These are phyloP conservation scores for Mallotus nudiflorus DNA, from an alignment of 345 rosid species.

Conservation along the genomic window DNA sequence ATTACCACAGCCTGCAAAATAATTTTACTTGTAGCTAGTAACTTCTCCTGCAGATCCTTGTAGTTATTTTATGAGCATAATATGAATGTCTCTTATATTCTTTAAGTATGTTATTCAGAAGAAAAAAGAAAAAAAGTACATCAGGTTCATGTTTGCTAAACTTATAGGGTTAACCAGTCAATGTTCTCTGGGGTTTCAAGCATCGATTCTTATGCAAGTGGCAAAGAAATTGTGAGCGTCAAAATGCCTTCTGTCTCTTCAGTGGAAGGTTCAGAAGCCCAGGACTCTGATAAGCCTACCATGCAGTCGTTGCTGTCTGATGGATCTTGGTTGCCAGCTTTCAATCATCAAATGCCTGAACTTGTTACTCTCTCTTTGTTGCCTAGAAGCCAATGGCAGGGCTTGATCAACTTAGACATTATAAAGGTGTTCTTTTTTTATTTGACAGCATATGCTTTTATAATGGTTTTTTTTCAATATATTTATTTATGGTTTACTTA, in stretches of 20 bases:
- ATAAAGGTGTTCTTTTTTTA: slow-evolving; percentile 60
- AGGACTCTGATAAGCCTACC: slow-evolving; percentile 43
- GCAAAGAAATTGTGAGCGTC: slow-evolving; percentile 64
- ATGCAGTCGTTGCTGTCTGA: slow-evolving; percentile 32
- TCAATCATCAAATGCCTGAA: slow-evolving; percentile 69
- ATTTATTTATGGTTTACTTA: not conserved
- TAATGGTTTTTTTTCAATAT: no score
- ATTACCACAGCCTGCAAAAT: not conserved
- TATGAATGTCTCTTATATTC: not conserved
- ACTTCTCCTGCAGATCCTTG: not conserved
- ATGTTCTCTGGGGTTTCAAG: slow-evolving; percentile 75
- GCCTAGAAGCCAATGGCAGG: slow-evolving; percentile 98
- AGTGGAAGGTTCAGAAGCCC: slow-evolving; percentile 48
- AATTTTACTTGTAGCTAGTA: not conserved
- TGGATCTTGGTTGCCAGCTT: slow-evolving; percentile 36
- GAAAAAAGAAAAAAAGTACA: not conserved
- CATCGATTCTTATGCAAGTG: slow-evolving; percentile 73
- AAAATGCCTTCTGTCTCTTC: slow-evolving; percentile 82
- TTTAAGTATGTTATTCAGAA: not conserved
- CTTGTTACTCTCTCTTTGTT: slow-evolving; percentile 86
- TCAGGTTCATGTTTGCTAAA: slow-evolving; percentile 2
- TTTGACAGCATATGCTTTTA: no score
- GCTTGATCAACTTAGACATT: slow-evolving; percentile 89
- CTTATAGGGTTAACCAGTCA: slow-evolving; percentile 70
- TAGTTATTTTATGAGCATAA: not conserved